Conservation (phyloP, 192 early-diverging fungal genomes). For the Neocallimastix lanati region DNA sequence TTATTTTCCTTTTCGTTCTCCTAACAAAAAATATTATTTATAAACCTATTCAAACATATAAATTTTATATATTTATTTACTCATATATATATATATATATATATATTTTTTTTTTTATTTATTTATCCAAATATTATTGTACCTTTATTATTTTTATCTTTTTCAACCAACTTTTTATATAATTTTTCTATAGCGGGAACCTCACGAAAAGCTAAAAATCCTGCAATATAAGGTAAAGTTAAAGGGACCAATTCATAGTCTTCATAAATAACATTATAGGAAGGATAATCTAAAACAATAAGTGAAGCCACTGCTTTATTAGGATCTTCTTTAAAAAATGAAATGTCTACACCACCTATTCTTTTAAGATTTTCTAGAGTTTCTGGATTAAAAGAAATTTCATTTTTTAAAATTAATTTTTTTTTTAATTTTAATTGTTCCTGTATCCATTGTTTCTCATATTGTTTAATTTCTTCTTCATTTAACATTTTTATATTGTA, state of each 20-base stretch:
- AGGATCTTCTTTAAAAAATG: background rate
- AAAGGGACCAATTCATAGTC: constrained; percentile 22
- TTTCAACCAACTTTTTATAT: background rate
- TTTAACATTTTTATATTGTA: background rate
- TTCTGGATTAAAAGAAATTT: background rate
- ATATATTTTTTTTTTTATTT: constrained; percentile 21
- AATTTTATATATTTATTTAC: too few species aligned
- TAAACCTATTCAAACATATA: too few species aligned
- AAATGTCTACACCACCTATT: background rate
- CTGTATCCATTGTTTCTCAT: background rate
- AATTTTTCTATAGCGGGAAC: constrained; percentile 34
- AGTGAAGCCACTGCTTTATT: background rate
- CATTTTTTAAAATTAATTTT: background rate
- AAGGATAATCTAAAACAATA: background rate
- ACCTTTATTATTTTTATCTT: background rate
- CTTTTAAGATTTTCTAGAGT: background rate
- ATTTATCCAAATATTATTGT: too few species aligned
- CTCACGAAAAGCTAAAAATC: constrained; percentile 87
- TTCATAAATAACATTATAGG: background rate
- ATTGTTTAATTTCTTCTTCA: background rate
- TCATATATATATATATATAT: constrained; percentile 41
- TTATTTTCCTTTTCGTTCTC: too few species aligned
- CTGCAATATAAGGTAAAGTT: constrained; percentile 62
- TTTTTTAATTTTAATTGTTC: background rate
- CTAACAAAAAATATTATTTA: too few species aligned